Conservation (phyloP, 768 basidiomycete genomes). For the Termitomyces sp. region DNA sequence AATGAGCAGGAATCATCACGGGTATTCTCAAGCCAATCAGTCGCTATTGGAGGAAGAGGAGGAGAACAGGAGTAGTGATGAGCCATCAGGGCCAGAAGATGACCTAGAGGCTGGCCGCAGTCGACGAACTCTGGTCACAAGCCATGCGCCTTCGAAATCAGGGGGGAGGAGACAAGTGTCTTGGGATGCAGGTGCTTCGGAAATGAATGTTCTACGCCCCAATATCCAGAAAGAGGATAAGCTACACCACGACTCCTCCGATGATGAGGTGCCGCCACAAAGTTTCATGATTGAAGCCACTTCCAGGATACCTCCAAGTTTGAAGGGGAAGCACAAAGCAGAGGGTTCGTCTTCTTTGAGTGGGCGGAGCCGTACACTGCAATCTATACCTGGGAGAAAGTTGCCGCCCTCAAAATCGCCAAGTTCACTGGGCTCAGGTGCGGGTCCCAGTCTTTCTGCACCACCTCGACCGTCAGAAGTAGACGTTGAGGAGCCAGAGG, state of each 20-base stretch:
- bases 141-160: conserved; percentile 22
- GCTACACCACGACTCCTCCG: conserved; percentile 58
- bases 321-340: conserved; percentile 22
- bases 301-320: conserved; percentile 30
- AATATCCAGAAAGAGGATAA: conserved; percentile 68
- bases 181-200: conserved; percentile 52
- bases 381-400: conserved; percentile 42
- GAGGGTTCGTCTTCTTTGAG: conserved; percentile 5
- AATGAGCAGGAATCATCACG: conserved; percentile 66
- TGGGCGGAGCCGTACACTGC: conserved; percentile 42
- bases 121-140: conserved; percentile 28
- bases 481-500: conserved; percentile 30
- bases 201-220: conserved; percentile 56
- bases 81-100: conserved; percentile 47
- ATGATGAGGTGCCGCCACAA: conserved; percentile 82
- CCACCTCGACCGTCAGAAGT: conserved; percentile 66
- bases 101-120: conserved; percentile 60
- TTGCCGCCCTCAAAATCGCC: conserved; percentile 28
- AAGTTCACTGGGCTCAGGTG: conserved; percentile 18
- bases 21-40: conserved; percentile 71
- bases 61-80: conserved; percentile 43
- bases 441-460: conserved; percentile 33
- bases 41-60: conserved; percentile 74
- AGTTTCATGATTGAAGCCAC: conserved; percentile 81
- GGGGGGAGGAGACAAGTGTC: conserved; percentile 48